These are phyloP conservation scores for Globisporangium spinosum DNA, from an alignment of 352 stramenopile genomes.

Conservation along the genomic window DNA sequence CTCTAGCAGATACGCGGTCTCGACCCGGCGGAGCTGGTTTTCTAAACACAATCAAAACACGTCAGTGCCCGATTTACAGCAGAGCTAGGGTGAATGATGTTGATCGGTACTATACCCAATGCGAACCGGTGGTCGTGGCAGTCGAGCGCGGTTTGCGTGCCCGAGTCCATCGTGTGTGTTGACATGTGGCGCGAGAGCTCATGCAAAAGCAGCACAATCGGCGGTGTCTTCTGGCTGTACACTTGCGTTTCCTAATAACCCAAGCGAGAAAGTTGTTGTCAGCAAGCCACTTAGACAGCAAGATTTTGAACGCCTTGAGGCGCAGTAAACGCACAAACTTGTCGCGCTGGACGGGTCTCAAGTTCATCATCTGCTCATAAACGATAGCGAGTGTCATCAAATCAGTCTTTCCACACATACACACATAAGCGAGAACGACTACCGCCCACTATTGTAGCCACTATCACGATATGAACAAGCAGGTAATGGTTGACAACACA, in stretches of 20 bases:
- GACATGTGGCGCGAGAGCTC: conserved; percentile 34
- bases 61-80: neutral
- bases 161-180: conserved; percentile 37
- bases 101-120: conserved; percentile 17
- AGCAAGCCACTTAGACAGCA: neutral
- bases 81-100: neutral
- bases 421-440: no score
- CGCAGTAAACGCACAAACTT: conserved; percentile 28
- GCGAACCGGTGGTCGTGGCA: conserved; percentile 61
- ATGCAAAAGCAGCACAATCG: conserved; percentile 35
- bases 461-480: no score
- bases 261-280: neutral
- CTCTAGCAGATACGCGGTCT: conserved; percentile 51
- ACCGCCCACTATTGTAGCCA: no score
- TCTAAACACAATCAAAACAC: conserved; percentile 24
- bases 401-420: neutral
- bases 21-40: conserved; percentile 61
- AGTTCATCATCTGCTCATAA: conserved; percentile 30
- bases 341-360: conserved; percentile 20
- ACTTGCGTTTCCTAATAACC: conserved; percentile 21
- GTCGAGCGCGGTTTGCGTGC: conserved; percentile 60
- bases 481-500: neutral
- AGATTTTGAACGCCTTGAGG: neutral
- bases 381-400: neutral
- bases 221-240: conserved; percentile 18